Base-by-base conservation (phyloP, 495 filamentous ascomycete genomes). In the Hypoxylon rickii region DNA sequence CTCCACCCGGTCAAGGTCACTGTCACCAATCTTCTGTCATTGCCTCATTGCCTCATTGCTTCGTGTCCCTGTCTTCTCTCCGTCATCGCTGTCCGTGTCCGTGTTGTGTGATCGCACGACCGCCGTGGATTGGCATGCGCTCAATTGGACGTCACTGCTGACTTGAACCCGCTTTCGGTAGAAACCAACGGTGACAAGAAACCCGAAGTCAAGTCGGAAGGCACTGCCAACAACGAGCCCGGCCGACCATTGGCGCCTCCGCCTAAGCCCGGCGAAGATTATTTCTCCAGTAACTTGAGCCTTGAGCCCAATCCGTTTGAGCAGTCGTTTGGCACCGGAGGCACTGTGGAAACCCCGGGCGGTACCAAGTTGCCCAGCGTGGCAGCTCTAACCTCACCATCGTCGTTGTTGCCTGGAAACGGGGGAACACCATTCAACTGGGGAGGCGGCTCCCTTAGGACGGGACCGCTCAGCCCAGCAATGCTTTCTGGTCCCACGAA, bases 241-340 rank as follows among this genome's bases (percentile, higher is more conserved):
- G 68, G 62, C 61, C 67, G 57, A 65, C 83, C 85, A 22, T 82
- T 94, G 69, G 87, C 87, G 52, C 89, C 89, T 59, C 89, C 90
- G 61, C 88, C 89, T 40, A 89, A 88, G 70, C 90, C 90, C 55
- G 73, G 76, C 29, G 79, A 81, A 44, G 89, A 94, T 65, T 93
- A 92, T 75, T 95, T 92, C 73, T 84, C 82, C 31, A 79, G 75
- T 43, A 77, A 83, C 24, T 70, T 80, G 52, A 86, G 85, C 44
- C 81, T 88, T 59, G 94, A 98, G 69, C 92, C 91, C 46, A 98
- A 98, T 67, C 92, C 93, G 5, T 98, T 98, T 68, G 94, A 98
- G 70, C 86, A 91, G 64, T 96, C 92, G 0, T 98, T 98, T 69
- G 81, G 83, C 44, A 84, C 82, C 47, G 79, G 86, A 36, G 79